Evolutionary conservation across 345 rosid genomes (phyloP).

Genomic region (Eutrema japonicum): DNA sequence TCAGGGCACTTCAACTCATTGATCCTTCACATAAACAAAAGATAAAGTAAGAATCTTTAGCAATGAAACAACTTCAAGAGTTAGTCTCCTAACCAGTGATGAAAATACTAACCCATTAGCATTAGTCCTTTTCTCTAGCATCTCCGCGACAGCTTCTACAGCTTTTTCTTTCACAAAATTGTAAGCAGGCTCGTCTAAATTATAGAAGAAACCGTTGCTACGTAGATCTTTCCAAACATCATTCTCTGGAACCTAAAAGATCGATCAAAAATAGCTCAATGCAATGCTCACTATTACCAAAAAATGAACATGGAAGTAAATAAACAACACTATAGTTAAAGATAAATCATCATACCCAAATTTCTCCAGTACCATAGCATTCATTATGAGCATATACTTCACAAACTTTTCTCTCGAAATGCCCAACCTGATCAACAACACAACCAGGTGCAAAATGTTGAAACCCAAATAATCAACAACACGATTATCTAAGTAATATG

Average conservation of each 20-base stretch:
- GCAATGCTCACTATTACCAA: conserved; percentile 3
- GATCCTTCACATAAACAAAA: conserved; percentile 47
- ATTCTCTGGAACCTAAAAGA: conserved; percentile 61
- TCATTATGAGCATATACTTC: conserved; percentile 59
- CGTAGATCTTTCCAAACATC: conserved; percentile 64
- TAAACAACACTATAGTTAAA: neutral
- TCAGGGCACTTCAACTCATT: conserved; percentile 84
- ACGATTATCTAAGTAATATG: neutral
- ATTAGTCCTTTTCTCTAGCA: conserved; percentile 60
- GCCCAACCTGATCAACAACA: conserved; percentile 53
- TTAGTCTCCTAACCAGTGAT: neutral
- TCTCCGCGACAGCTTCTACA: conserved; percentile 48
- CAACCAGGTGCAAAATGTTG: neutral
- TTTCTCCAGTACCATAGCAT: conserved; percentile 64
- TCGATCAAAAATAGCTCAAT: neutral
- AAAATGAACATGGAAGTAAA: neutral
- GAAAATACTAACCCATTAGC: conserved; percentile 59
- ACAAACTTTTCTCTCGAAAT: conserved; percentile 64
- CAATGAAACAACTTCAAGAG: neutral
- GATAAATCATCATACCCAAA: conserved; percentile 62
- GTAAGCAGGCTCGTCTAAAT: conserved; percentile 50
- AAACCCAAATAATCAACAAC: conserved; percentile 34
- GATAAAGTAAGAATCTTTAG: neutral
- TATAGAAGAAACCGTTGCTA: conserved; percentile 45
- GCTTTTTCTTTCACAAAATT: conserved; percentile 56